Evolutionary conservation across 164 flowering plant genomes (phyloP).

Genomic region (Liriodendron chinense): DNA sequence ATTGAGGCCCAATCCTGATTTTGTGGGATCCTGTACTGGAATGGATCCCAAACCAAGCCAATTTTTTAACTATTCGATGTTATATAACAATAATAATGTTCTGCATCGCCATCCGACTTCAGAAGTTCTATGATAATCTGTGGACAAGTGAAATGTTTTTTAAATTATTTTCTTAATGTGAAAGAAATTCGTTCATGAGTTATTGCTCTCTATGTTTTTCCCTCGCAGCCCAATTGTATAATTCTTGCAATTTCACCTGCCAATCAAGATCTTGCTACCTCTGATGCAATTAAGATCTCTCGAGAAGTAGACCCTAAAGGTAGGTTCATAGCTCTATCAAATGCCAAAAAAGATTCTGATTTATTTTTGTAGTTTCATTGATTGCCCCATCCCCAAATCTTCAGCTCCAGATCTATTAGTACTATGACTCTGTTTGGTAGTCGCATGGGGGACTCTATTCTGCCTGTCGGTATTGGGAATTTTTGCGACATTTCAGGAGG

Average conservation of each 20-base stretch:
- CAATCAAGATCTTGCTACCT: conserved; percentile 97
- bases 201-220: neutral
- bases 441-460: too few relatives aligned
- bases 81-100: neutral
- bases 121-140: too few relatives aligned
- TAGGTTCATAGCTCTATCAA: conserved; percentile 9
- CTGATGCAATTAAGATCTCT: conserved; percentile 95
- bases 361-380: neutral
- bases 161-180: too few relatives aligned
- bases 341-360: neutral
- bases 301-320: conserved; percentile 96
- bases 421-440: too few relatives aligned
- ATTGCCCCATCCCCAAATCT: neutral
- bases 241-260: conserved; percentile 94
- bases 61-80: neutral
- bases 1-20: too few relatives aligned
- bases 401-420: too few relatives aligned
- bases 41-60: too few relatives aligned
- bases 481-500: too few relatives aligned
- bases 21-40: too few relatives aligned
- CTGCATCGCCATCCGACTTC: neutral
- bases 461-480: too few relatives aligned
- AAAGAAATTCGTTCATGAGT: too few relatives aligned
- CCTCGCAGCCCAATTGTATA: conserved; percentile 83
- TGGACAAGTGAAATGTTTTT: too few relatives aligned